Conservation (phyloP, 2,329 filamentous ascomycete genomes). For the Aureobasidium sp. region DNA sequence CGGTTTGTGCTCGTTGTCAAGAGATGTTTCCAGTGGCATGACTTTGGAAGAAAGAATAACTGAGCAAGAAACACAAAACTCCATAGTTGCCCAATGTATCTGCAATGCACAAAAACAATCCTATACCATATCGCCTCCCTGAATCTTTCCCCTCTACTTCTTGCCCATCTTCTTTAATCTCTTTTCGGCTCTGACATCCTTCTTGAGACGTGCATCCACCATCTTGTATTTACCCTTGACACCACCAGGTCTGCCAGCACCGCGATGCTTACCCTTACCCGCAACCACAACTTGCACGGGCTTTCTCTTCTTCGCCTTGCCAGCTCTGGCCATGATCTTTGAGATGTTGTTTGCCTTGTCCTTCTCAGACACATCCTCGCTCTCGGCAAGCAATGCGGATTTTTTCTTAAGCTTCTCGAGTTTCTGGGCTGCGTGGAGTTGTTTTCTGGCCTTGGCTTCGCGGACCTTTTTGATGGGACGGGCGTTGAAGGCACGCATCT, state of each 20-base stretch:
- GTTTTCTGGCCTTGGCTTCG: slow-evolving; percentile 94
- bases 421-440: slow-evolving; percentile 83
- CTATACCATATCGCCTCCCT: too few species aligned
- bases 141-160: background rate
- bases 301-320: slow-evolving; percentile 77
- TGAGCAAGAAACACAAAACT: too few species aligned
- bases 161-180: slow-evolving; percentile 44
- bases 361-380: slow-evolving; percentile 89
- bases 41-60: too few species aligned
- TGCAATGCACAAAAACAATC: too few species aligned
- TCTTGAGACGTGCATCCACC: slow-evolving; percentile 92
- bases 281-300: slow-evolving; percentile 86
- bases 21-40: too few species aligned
- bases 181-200: slow-evolving; percentile 87
- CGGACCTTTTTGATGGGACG: slow-evolving; percentile 98
- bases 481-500: slow-evolving; percentile 84
- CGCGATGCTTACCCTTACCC: slow-evolving; percentile 72
- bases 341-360: slow-evolving; percentile 85
- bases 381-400: slow-evolving; percentile 78
- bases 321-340: slow-evolving; percentile 72
- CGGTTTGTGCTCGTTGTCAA: too few species aligned
- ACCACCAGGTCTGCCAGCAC: slow-evolving; percentile 78
- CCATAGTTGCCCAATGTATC: too few species aligned
- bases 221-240: slow-evolving; percentile 97
- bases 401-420: slow-evolving; percentile 97